These are phyloP conservation scores for Hypomontagnella submonticulosa DNA, from an alignment of 495 filamentous ascomycete species.

Conservation along the genomic window DNA sequence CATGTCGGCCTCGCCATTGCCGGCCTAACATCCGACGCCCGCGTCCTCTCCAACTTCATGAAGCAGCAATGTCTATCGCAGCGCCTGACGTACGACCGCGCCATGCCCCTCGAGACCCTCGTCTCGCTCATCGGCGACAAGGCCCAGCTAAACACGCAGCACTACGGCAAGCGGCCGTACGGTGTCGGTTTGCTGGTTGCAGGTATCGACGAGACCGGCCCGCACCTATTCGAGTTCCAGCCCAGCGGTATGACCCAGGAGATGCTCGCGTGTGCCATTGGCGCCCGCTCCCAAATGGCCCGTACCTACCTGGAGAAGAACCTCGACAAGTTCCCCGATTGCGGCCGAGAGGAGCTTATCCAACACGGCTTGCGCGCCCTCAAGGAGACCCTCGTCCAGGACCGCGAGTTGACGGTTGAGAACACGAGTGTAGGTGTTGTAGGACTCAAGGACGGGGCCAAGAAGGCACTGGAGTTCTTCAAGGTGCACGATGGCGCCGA, in stretches of 20 bases:
- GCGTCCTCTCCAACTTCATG: constrained; percentile 99
- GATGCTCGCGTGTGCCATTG: constrained; percentile 95
- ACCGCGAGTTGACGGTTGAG: constrained; percentile 95
- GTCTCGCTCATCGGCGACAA: constrained; percentile 92
- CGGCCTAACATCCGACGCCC: constrained; percentile 96
- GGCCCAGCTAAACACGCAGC: constrained; percentile 96
- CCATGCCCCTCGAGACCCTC: constrained; percentile 87
- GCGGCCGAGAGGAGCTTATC: constrained; percentile 83
- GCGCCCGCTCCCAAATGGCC: constrained; percentile 95
- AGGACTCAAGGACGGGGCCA: constrained; percentile 69
- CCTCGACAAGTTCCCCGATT: constrained; percentile 79
- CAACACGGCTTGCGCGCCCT: constrained; percentile 89
- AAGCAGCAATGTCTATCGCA: constrained; percentile 97
- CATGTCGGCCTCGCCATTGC: constrained; percentile 96
- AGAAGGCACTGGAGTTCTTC: constrained; percentile 77
- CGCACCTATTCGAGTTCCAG: constrained; percentile 98
- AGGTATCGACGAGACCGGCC: constrained; percentile 90
- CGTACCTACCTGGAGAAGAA: constrained; percentile 95
- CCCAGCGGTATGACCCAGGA: constrained; percentile 95
- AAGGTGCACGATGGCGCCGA: constrained; percentile 92
- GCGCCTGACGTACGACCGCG: constrained; percentile 93
- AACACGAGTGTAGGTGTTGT: constrained; percentile 93
- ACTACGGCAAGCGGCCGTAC: constrained; percentile 96
- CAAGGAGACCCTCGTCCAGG: constrained; percentile 95
- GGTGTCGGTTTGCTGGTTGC: constrained; percentile 94